These are phyloP conservation scores for Exophiala mesophila DNA, from an alignment of 2,329 filamentous ascomycete genomes.

Conservation along the genomic window DNA sequence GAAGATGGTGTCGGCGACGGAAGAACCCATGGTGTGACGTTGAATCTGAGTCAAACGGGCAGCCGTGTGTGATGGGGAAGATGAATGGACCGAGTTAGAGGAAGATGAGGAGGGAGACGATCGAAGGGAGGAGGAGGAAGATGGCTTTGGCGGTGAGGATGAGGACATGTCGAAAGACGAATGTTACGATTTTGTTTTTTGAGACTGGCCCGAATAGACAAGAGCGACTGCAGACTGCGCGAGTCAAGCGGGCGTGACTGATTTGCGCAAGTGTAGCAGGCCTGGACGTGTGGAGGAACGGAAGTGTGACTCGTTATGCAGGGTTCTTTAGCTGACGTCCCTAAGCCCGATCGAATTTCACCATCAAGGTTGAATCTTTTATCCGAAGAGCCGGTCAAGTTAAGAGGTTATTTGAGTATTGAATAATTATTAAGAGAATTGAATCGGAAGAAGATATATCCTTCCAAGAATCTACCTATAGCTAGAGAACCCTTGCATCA, in stretches of 20 bases:
- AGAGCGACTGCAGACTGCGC: too few species aligned
- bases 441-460: too few species aligned
- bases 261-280: not conserved
- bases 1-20: slow-evolving; percentile 56
- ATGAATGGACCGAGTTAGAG: slow-evolving; percentile 29
- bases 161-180: slow-evolving; percentile 6
- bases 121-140: slow-evolving; percentile 2
- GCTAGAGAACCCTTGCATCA: too few species aligned
- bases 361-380: too few species aligned
- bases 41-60: slow-evolving; percentile 57
- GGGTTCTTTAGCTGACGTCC: not conserved
- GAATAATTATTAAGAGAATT: too few species aligned
- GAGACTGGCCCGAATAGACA: too few species aligned
- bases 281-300: not conserved
- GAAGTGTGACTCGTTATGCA: too few species aligned
- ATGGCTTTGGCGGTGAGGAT: slow-evolving; percentile 14
- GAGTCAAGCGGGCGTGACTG: too few species aligned
- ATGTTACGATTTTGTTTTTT: not conserved
- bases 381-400: too few species aligned
- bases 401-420: too few species aligned
- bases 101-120: slow-evolving; percentile 1
- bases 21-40: slow-evolving; percentile 63
- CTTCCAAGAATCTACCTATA: too few species aligned
- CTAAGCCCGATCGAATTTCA: not conserved
- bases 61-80: slow-evolving; percentile 39